Conservation (phyloP, 148 eudicot species). For the Agrostemma githago region DNA sequence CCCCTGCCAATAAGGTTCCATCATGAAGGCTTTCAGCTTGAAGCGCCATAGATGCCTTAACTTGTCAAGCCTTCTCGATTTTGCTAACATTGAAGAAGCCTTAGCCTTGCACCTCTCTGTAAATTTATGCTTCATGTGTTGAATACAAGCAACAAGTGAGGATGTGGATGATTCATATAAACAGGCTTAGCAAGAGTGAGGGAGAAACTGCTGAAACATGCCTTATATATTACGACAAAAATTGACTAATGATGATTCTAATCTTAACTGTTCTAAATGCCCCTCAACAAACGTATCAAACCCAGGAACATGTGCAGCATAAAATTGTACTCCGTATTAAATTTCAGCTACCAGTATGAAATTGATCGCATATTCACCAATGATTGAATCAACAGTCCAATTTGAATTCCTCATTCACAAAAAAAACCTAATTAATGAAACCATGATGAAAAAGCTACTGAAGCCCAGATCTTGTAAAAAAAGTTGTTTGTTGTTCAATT, state of each 20-base stretch:
- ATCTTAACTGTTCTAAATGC: no score
- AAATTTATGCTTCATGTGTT: constrained; percentile 71
- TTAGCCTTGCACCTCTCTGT: constrained; percentile 82
- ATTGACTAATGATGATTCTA: background rate
- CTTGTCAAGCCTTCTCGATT: constrained; percentile 83
- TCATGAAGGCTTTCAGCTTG: constrained; percentile 54
- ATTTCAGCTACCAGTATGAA: no score
- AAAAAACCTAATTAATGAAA: no score
- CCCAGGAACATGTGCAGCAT: background rate
- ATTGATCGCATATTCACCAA: no score
- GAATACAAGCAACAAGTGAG: constrained; percentile 5
- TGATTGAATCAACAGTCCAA: no score
- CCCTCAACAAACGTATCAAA: no score
- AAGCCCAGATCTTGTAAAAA: no score
- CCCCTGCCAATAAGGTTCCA: constrained; percentile 57
- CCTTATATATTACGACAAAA: no score
- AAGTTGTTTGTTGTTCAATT: no score
- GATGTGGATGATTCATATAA: background rate
- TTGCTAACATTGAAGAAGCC: constrained; percentile 72
- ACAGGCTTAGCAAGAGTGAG: no score
- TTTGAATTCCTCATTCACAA: no score
- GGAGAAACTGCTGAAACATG: background rate
- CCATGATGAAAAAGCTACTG: no score
- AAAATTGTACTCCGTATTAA: background rate
- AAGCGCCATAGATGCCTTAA: constrained; percentile 63